phyloP scores from a whole-genome alignment of 1,284 basidiomycete species.

The Hypsizygus ulmarius region DNA sequence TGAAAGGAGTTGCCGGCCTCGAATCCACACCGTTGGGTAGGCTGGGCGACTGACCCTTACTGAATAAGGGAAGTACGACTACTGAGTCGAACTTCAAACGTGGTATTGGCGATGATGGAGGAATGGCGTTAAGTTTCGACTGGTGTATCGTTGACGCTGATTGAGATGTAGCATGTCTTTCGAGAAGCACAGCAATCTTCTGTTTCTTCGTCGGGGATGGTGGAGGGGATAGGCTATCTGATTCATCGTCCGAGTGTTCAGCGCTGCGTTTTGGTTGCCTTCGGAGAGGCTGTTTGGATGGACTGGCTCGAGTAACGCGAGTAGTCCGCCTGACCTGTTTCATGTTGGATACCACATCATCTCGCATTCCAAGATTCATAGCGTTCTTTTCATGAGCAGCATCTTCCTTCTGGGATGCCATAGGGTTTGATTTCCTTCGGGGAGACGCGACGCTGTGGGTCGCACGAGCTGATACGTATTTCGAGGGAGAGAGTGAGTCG shows the following conservation, averaged over 20 bases:
- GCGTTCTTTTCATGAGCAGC: not conserved
- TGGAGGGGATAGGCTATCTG: conserved; percentile 2
- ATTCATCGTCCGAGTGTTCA: conserved; percentile 3
- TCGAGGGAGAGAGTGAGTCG: not conserved
- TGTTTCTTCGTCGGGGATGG: conserved; percentile 8
- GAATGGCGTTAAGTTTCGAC: not conserved
- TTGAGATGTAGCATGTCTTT: not conserved
- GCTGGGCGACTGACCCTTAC: not conserved
- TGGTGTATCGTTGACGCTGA: not conserved
- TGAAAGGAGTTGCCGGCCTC: not conserved
- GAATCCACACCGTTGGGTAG: not conserved
- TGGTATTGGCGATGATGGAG: not conserved
- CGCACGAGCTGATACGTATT: not conserved
- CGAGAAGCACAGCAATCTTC: not conserved
- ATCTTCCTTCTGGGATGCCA: conserved; percentile 4
- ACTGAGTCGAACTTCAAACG: conserved; percentile 8
- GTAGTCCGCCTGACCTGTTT: too few species aligned
- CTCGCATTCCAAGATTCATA: too few species aligned
- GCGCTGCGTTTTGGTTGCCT: conserved; percentile 1
- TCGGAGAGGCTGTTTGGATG: not conserved
- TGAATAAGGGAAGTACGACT: conserved; percentile 3
- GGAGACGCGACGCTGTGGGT: conserved; percentile 4
- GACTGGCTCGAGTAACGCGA: too few species aligned
- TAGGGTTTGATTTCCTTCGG: conserved; percentile 7
- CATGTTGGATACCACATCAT: too few species aligned